Conservation (phyloP, 768 basidiomycete species). For the Mycena indigotica region DNA sequence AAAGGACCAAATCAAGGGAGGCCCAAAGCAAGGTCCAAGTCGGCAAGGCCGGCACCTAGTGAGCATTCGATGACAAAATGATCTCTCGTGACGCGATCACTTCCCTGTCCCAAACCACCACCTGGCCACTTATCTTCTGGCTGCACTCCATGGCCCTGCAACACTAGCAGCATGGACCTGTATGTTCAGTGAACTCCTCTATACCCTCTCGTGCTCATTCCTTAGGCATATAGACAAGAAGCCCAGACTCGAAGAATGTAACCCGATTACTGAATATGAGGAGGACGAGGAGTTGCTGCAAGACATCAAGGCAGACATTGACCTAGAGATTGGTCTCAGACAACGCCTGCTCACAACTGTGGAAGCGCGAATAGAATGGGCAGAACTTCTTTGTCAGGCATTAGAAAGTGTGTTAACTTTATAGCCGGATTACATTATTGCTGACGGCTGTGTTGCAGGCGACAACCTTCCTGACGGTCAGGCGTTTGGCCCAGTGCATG, state of each 20-base stretch:
- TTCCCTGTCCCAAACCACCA: too few species aligned
- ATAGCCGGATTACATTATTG: too few species aligned
- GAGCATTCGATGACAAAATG: too few species aligned
- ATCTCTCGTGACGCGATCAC: too few species aligned
- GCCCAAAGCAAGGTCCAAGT: too few species aligned
- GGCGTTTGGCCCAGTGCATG: neutral
- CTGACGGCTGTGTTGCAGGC: constrained; percentile 11
- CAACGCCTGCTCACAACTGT: constrained; percentile 43
- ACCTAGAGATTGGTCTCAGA: constrained; percentile 50
- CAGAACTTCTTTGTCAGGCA: constrained; percentile 42
- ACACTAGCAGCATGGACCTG: neutral
- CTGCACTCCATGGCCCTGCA: neutral
- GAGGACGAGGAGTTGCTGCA: constrained; percentile 10
- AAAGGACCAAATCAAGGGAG: too few species aligned
- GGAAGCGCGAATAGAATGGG: constrained; percentile 53
- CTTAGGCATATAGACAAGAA: constrained; percentile 19
- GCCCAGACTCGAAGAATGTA: constrained; percentile 8
- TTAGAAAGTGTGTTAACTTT: constrained; percentile 33
- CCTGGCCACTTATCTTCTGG: neutral
- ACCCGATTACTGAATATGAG: constrained; percentile 5
- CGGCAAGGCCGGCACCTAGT: too few species aligned
- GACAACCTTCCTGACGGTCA: constrained; percentile 4
- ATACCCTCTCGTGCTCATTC: neutral
- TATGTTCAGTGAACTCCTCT: neutral
- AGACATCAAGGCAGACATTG: constrained; percentile 37